A percentile compares a stretch with the other conserved stretches of the same genome.
Evolutionary conservation across 441 rosid species (phyloP).

Genomic region (Isatis lusitanica): DNA sequence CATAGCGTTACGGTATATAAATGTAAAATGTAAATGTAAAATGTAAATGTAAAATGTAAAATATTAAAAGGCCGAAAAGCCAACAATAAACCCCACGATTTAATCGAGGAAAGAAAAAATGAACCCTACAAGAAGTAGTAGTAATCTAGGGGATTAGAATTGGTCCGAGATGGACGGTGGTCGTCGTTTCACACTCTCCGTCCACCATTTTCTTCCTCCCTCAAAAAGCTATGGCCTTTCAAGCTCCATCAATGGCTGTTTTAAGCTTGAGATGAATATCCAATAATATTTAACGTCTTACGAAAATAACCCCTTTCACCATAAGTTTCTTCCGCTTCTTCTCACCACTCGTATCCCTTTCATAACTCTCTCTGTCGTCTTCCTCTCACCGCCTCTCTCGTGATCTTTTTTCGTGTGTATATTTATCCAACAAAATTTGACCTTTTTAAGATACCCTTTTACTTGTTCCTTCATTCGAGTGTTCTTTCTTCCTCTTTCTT

Average conservation of each 20-base stretch:
- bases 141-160: neutral
- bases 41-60: neutral
- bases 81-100: neutral
- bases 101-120: slow-evolving; percentile 13
- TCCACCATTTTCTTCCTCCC: slow-evolving; percentile 24
- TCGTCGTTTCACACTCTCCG: slow-evolving; percentile 36
- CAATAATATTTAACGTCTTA: neutral
- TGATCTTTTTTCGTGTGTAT: neutral
- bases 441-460: slow-evolving; percentile 8
- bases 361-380: slow-evolving; percentile 27
- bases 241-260: slow-evolving; percentile 33
- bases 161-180: slow-evolving; percentile 39
- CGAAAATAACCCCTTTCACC: neutral
- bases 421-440: slow-evolving; percentile 17
- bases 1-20: slow-evolving; percentile 4
- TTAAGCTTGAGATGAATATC: neutral
- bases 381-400: slow-evolving; percentile 36
- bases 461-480: neutral
- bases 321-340: neutral
- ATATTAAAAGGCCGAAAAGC: neutral
- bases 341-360: slow-evolving; percentile 30
- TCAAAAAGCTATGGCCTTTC: slow-evolving; percentile 14
- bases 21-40: no score
- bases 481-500: neutral
- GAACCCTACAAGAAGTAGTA: slow-evolving; percentile 5